Evolutionary conservation across 2,329 filamentous ascomycete species (phyloP).

Genomic region (Tolypocladium cylindrosporum): DNA sequence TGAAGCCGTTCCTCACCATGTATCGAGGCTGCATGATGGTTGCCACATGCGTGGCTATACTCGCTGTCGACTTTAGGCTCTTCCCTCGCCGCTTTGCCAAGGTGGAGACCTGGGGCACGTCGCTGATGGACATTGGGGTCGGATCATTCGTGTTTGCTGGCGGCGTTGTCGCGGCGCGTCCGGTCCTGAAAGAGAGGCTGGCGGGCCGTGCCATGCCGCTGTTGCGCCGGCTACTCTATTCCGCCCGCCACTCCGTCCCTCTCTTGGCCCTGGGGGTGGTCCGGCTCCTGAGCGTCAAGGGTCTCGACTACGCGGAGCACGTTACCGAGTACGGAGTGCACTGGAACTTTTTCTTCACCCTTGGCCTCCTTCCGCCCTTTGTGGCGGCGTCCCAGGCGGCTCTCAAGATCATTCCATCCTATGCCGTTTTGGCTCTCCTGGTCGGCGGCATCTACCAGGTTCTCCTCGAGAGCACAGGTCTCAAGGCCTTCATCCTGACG

Average conservation of each 20-base stretch:
- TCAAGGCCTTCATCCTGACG: slow-evolving; percentile 75
- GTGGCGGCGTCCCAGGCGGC: slow-evolving; percentile 72
- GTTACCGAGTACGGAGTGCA: slow-evolving; percentile 96
- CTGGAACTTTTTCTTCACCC: slow-evolving; percentile 99
- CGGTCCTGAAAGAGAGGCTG: slow-evolving; percentile 61
- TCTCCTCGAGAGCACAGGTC: slow-evolving; percentile 61
- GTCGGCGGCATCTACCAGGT: slow-evolving; percentile 65
- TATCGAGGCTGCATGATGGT: slow-evolving; percentile 91
- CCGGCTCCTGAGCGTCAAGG: slow-evolving; percentile 82
- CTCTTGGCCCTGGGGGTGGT: slow-evolving; percentile 71
- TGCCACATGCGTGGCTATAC: slow-evolving; percentile 78
- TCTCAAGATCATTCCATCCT: slow-evolving; percentile 62
- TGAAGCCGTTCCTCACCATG: slow-evolving; percentile 85
- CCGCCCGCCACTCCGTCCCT: slow-evolving; percentile 73
- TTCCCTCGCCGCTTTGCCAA: slow-evolving; percentile 95
- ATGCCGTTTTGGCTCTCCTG: slow-evolving; percentile 62
- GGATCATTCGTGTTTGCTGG: slow-evolving; percentile 95
- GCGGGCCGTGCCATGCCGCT: slow-evolving; percentile 40
- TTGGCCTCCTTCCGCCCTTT: slow-evolving; percentile 81
- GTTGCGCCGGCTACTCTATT: slow-evolving; percentile 48
- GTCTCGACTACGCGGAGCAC: slow-evolving; percentile 91
- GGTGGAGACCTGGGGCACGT: slow-evolving; percentile 98
- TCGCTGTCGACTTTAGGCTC: slow-evolving; percentile 91
- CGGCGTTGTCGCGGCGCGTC: slow-evolving; percentile 79
- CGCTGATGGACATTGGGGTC: slow-evolving; percentile 96